Base-by-base conservation (phyloP, 2,329 filamentous ascomycete genomes). In the Pyrenophora seminiperda region DNA sequence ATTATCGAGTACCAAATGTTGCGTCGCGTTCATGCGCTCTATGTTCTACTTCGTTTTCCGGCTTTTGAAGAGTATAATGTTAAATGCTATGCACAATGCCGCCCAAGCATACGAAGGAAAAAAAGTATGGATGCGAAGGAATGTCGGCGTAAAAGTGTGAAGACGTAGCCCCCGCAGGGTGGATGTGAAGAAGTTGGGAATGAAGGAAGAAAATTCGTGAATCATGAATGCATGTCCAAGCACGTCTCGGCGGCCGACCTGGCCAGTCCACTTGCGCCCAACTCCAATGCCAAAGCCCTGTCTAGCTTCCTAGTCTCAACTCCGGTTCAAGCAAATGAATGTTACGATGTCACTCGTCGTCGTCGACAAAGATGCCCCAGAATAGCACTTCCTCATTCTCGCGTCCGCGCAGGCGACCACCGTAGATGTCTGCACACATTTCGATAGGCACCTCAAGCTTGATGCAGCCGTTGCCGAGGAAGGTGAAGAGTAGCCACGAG, bases 401-500 rank as follows among this genome's bases (percentile, higher is more conserved):
- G 14, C 68, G 55, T 9, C 68, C 69, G 7, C 43, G 40, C 36
- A 72, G 55, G 20, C 60, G 53, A 27, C 65, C 65, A 32, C 67
- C 66, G 52, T 70, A 72, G 29, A 71, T 58, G 36, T 70, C 58
- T 46, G 68, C 69, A 52, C 69, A 72, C 68, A 72, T 70, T 41
- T 72, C 69, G 32, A 72, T 63, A 37, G 69, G 69, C 9, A 72
- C 60, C 48, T 72, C 69, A 31, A 72, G 59, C 56, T 71, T 72
- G 36, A 72, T 50, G 54, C 65, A 72, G 24, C 66, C 67, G 42
- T 66, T 61, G 38, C 68, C 67, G 32, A 72, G 63, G 47, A 72
- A 72, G 30, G 69, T 72, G 55, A 72, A 72, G 39, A 72, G 63
- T 41, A 72, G 51, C 69, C 69, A 72, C 24, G 69, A 72, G 50